Evolutionary conservation across 2,329 filamentous ascomycete genomes (phyloP), one percentile per base, ranked within the genome.

Genomic region (Colletotrichum liaoningense): DNA sequence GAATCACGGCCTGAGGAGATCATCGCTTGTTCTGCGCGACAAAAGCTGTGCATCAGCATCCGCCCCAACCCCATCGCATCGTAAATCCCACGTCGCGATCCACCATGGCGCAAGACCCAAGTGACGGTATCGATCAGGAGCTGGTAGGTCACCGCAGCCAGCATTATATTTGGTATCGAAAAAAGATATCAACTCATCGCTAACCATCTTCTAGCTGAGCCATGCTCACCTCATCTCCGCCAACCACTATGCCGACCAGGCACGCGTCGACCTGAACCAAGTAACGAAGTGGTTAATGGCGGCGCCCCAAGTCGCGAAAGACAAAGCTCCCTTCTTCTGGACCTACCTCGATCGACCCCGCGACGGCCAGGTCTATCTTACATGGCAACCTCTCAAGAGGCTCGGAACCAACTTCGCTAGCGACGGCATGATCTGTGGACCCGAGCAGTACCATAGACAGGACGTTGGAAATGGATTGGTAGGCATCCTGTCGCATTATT

Each of bases 151-250:
- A 46, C 33, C 38, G 16, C 57, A n/a, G 28, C 24, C 59, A 26
- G 28, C 24, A 42, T 16, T 11, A 9, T 35, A 84, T 65, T 80
- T 86, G 75, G 84, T 85, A 81, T 68, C 71, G 69, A 63, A 76
- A 35, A 5, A 42, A 16, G 16, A 42, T 0, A 12, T 35, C 33
- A 35, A 35, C 4, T 42, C 19, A 3, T 63, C n/a, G 58, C 63
- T 70, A 12, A 75, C 59, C 14, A 38, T 35, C 11, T 14, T 42
- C 22, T 80, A 97, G 94, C 90, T 97, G 80, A 93, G 92, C 66
- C 96, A 98, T 85, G 91, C 98, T 78, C 96, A 98, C 82, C 91
- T 98, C 75, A 88, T 98, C 76, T 98, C 95, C 62, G 93, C 92
- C 54, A 93, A 93, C 81, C 90, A 93, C 78, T 98, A 95, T 83